phyloP scores from a whole-genome alignment of 78 protist genomes.

The Planoprotostelium fungivorum region DNA sequence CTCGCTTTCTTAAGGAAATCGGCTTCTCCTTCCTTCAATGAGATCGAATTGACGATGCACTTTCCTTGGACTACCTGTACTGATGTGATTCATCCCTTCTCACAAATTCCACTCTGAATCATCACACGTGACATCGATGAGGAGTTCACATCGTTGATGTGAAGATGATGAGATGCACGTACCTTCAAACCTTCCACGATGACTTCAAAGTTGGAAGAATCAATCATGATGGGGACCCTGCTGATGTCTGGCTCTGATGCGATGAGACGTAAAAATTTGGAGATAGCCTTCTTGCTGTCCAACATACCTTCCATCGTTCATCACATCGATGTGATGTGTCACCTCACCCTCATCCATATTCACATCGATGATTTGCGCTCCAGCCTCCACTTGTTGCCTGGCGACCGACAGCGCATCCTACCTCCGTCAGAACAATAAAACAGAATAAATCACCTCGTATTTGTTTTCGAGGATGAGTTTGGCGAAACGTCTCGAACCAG shows the following conservation, averaged over 20 bases:
- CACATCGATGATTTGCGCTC: conserved; percentile 96
- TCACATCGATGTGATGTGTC: background rate
- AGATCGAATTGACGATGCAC: conserved; percentile 92
- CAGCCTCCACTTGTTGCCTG: conserved; percentile 86
- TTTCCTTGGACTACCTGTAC: conserved; percentile 91
- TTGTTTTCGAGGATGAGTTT: conserved; percentile 74
- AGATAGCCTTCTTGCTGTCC: conserved; percentile 88
- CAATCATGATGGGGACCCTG: conserved; percentile 95
- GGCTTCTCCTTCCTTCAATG: conserved; percentile 94
- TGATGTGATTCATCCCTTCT: too few relatives aligned
- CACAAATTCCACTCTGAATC: too few relatives aligned
- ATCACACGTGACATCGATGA: too few relatives aligned
- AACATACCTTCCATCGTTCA: conserved; percentile 73
- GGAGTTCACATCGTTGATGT: too few relatives aligned
- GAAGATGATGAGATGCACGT: too few relatives aligned
- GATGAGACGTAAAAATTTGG: conserved; percentile 76
- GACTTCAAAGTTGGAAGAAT: conserved; percentile 93
- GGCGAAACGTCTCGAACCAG: conserved; percentile 93
- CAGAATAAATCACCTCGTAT: conserved; percentile 85
- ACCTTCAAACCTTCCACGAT: conserved; percentile 84
- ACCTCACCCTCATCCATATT: conserved; percentile 92
- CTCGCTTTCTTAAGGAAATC: conserved; percentile 85
- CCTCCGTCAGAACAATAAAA: background rate
- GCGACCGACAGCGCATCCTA: conserved; percentile 81
- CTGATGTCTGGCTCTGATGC: conserved; percentile 95